Base-by-base conservation (phyloP, 148 eudicot species). In the Drosera capensis region DNA sequence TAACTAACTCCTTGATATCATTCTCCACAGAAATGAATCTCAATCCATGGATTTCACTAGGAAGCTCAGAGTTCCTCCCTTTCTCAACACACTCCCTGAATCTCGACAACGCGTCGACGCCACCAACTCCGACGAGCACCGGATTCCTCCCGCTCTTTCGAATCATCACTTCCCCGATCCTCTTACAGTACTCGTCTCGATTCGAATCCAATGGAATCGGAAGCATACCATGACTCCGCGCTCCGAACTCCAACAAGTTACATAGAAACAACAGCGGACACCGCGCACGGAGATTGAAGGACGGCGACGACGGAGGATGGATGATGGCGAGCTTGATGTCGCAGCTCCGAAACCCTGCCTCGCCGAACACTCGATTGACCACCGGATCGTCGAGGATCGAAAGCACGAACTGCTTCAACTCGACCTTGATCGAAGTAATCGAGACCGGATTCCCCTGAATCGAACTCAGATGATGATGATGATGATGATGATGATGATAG, bases 351-450 rank as follows among this genome's bases (percentile, higher is more conserved):
- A 82, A 87, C 17, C 96, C 94, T 1, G 96, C 85, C 45, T 87
- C 96, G 5, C 68, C 67, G 52, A 87, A 75, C 23, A 87, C 94
- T 21, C 86, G 54, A 38, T 86, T 87, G 40, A 87, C 96, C 14
- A 79, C 60, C 5, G 96, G 96, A 51, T 82, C 96, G 58, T 87
- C 94, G 20, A 87, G 75, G 57, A 87, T 82, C 25, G 96, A 77
- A 14, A 77, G 45, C 20, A 87, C 55, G 36, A 87, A 60, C 45
- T 74, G 67, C 53, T 68, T 72, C 18, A 87, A 48, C 58, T 87
- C 96, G 26, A 82, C 94, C 56, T 72, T 87, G 34, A 64, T 34
- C 14, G 38, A 34, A 13, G 13, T 9, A 9, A 34, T 34, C 14
- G 38, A 34, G n/a, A 34, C n/a, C 38, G 38, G 38, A 34, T 5